Base-by-base conservation (phyloP, 2,329 filamentous ascomycete genomes). In the Calonectria henricotiae region DNA sequence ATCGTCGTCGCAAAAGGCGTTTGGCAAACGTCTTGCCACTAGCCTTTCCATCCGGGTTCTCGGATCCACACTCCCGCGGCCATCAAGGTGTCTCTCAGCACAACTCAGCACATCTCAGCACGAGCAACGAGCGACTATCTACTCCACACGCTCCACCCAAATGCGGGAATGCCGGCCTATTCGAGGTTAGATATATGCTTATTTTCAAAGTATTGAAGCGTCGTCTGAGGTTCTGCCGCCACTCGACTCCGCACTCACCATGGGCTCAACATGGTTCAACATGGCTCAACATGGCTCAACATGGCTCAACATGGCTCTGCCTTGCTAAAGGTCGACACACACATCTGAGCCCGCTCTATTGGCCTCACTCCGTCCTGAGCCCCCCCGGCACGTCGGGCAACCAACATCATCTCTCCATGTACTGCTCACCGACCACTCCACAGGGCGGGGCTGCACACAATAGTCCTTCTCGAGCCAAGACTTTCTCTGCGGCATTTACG, bases 141-240 rank as follows among this genome's bases (percentile, higher is more conserved):
- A 6, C 62, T 62, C 49, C 67, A 27, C 62, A 47, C 67, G n/a
- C 39, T 37, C 69, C 49, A 71, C 67, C 44, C 2, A 5, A 47
- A 35, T 62, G 30, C 49, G 60, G 68, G 43, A 43, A 65, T 60
- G 62, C 70, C 61, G 67, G 30, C 68, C 61, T 41, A 37, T 60
- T 76, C 65, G 55, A 75, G 74, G 71, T 73, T 73, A 77, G 67
- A 65, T 74, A 75, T 77, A 77, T 77, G 75, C 75, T 77, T 77
- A 77, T 76, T 61, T 58, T 61, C 58, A 44, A 58, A 51, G 23
- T 30, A 23, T 58, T 64, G 30, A 41, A 13, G 35, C 63, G 47
- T 61, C 43, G 64, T 43, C 27, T 7, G 60, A 70, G 37, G 27
- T 44, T 44, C 44, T 37, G 4, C 55, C 23, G 55, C 55, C 55